Evolutionary conservation across 2,329 filamentous ascomycete species (phyloP), one percentile per base, ranked within the genome.

Genomic region (Pyrenochaeta sp.): DNA sequence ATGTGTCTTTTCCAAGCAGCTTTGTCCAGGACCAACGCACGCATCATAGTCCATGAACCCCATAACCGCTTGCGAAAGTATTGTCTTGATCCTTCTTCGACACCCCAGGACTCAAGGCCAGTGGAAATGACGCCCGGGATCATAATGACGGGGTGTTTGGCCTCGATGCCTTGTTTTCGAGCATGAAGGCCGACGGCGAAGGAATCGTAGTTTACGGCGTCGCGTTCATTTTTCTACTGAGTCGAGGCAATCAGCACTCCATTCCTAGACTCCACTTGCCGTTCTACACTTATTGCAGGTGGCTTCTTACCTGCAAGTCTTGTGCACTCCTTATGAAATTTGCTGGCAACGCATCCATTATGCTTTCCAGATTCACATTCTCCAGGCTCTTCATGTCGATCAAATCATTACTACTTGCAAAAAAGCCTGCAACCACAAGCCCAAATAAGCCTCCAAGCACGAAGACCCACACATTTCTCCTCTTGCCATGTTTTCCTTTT

Each of bases 31-130:
- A 99, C 91, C 61, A 99, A 79, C 0, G 95, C 94, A 44, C 90
- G 86, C 92, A 99, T 97, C 95, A 99, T 99, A 60, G 87, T 96
- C 95, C 96, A 99, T 64, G 92, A 97, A 4, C 95, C 95, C 95
- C 95, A 99, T 44, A 99, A 79, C 48, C 95, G 84, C 78, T 96
- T 97, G 58, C 95, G 85, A 76, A 99, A 99, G 77, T 98, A 99
- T 54, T 89, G 90, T 31, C 92, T 85, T 7, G 93, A 97, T 36
- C 83, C 81, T 69, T 93, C 90, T 45, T 90, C 87, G 0, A 95
- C 98, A 3, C 94, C 92, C 95, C 95, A 99, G 42, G 92, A 97
- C 77, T 99, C 95, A 20, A 99, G 84, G 1, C 95, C 95, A 0
- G 95, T 98, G 0, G 95, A 98, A 64, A 99, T 99, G 54, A 99